phyloP scores from a whole-genome alignment of 1,284 basidiomycete species.

The Lentinula novae-zelandiae region DNA sequence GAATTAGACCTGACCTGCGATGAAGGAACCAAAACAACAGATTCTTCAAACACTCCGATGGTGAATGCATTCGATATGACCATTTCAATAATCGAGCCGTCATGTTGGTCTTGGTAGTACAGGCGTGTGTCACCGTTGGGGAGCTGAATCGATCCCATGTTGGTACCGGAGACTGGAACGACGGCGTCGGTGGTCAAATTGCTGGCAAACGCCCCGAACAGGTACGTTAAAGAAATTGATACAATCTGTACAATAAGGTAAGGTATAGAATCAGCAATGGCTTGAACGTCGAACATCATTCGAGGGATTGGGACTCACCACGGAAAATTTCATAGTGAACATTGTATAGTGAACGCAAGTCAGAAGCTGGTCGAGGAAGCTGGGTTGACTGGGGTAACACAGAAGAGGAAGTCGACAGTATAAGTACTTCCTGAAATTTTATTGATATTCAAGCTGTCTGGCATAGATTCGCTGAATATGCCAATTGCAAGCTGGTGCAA shows the following conservation, averaged over 20 bases:
- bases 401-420: not conserved
- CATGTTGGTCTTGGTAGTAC: not conserved
- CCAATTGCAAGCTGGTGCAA: too few species aligned
- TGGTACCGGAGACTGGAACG: not conserved
- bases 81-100: not conserved
- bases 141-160: not conserved
- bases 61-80: not conserved
- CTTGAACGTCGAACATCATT: not conserved
- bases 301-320: not conserved
- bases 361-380: too few species aligned
- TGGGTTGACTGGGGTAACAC: not conserved
- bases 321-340: not conserved
- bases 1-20: not conserved
- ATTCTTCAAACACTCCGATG: not conserved
- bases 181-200: not conserved
- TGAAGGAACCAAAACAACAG: not conserved
- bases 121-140: conserved; percentile 9
- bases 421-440: not conserved
- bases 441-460: not conserved
- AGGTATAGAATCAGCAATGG: not conserved
- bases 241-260: not conserved
- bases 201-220: not conserved
- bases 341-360: not conserved
- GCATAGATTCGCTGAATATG: too few species aligned
- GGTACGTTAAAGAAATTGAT: not conserved